Conservation (phyloP, 2,329 filamentous ascomycete species). For the Alternaria sp. region DNA sequence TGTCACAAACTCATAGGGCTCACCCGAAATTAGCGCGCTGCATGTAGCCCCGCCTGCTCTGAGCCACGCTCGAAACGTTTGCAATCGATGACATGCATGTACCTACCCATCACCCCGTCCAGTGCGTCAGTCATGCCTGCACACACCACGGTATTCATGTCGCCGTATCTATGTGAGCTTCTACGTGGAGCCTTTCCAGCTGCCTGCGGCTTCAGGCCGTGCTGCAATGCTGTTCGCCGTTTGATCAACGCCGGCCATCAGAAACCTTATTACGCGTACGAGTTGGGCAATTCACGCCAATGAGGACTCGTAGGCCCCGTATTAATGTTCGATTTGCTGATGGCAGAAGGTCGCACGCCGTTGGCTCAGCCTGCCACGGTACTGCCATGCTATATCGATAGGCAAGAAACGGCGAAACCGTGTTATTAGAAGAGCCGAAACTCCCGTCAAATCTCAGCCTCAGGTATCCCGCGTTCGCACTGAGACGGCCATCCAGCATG, state of each 20-base stretch:
- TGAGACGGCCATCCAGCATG: conserved; percentile 8
- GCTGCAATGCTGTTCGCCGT: conserved; percentile 8
- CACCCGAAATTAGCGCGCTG: conserved; percentile 32
- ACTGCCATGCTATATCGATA: conserved; percentile 3
- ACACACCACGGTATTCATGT: neutral
- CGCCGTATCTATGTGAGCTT: conserved; percentile 15
- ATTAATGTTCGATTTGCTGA: conserved; percentile 16
- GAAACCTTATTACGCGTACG: conserved; percentile 24
- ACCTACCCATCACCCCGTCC: conserved; percentile 18
- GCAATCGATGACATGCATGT: conserved; percentile 43
- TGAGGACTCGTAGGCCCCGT: conserved; percentile 7
- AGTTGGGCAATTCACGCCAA: conserved; percentile 20
- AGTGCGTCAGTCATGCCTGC: conserved; percentile 5
- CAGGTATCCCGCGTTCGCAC: conserved; percentile 14
- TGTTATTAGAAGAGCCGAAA: conserved; percentile 4
- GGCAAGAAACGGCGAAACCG: conserved; percentile 1
- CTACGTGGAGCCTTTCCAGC: conserved; percentile 19
- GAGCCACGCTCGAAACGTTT: conserved; percentile 22
- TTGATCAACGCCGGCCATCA: conserved; percentile 8
- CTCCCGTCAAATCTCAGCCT: conserved; percentile 8
- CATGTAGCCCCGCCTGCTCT: conserved; percentile 36
- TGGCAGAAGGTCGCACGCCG: conserved; percentile 1
- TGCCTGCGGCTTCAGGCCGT: conserved; percentile 20
- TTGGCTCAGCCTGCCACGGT: conserved; percentile 7
- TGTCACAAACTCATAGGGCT: conserved; percentile 15